A percentile compares a stretch with the other conserved stretches of the same genome.
These are phyloP conservation scores for Geosmithia morbida DNA, from an alignment of 2,329 filamentous ascomycete genomes.

Conservation along the genomic window DNA sequence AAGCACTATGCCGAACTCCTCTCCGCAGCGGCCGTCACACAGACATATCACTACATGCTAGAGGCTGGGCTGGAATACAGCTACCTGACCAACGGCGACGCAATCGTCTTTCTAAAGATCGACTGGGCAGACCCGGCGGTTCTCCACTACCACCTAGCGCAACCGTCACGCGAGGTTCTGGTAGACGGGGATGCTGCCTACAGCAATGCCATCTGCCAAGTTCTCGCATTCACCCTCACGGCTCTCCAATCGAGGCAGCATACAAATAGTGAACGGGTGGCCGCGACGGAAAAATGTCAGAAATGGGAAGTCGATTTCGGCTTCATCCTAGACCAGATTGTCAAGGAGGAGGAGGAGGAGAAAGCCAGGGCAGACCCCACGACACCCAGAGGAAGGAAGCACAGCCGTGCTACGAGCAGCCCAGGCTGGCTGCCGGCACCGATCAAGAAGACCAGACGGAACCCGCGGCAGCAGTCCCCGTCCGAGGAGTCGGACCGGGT, in stretches of 20 bases:
- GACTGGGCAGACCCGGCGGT: neutral
- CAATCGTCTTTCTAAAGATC: neutral
- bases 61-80: neutral
- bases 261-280: neutral
- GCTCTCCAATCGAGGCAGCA: neutral
- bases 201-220: neutral
- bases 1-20: too few relatives aligned
- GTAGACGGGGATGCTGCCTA: neutral
- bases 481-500: neutral
- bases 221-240: neutral
- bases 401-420: neutral
- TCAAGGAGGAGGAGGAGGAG: neutral
- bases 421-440: neutral
- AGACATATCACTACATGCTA: neutral
- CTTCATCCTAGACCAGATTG: neutral
- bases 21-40: neutral
- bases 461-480: neutral
- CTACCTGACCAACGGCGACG: neutral
- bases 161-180: neutral
- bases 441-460: neutral
- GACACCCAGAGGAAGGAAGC: neutral
- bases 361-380: neutral
- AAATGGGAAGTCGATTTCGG: neutral
- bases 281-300: neutral
- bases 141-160: constrained; percentile 2